These are phyloP conservation scores for Sistotremastrum suecicum DNA, from an alignment of 768 basidiomycete genomes.

Conservation along the genomic window DNA sequence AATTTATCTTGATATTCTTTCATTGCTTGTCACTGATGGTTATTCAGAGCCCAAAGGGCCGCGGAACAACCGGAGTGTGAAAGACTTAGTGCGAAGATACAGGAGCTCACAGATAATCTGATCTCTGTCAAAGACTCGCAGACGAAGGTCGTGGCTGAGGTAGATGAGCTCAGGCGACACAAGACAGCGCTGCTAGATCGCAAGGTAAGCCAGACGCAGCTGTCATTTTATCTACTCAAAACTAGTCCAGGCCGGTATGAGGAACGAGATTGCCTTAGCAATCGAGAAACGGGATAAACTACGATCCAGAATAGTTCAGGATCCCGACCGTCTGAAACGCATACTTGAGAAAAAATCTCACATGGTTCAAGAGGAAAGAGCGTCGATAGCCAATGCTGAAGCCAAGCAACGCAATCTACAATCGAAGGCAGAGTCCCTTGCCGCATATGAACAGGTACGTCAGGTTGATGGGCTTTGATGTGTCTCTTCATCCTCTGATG, in stretches of 20 bases:
- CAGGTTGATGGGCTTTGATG: not conserved
- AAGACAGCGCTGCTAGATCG: slow-evolving; percentile 48
- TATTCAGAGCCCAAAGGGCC: slow-evolving; percentile 40
- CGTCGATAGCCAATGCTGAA: slow-evolving; percentile 46
- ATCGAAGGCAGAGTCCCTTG: slow-evolving; percentile 53
- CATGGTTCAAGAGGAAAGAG: slow-evolving; percentile 58
- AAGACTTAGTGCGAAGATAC: slow-evolving; percentile 45
- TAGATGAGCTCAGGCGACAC: slow-evolving; percentile 60
- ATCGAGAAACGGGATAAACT: slow-evolving; percentile 50
- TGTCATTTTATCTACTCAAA: not conserved
- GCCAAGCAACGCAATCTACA: slow-evolving; percentile 67
- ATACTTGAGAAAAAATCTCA: slow-evolving; percentile 66
- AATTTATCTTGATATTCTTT: not conserved
- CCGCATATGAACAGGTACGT: slow-evolving; percentile 60
- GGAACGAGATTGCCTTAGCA: slow-evolving; percentile 42
- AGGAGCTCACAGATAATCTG: slow-evolving; percentile 45
- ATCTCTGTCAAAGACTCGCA: slow-evolving; percentile 58
- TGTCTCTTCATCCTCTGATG: not conserved
- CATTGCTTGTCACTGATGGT: not conserved
- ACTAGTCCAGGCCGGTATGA: slow-evolving; percentile 39
- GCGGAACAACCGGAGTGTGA: slow-evolving; percentile 59
- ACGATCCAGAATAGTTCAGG: slow-evolving; percentile 71
- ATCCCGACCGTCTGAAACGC: slow-evolving; percentile 78
- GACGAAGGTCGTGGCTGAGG: slow-evolving; percentile 40
- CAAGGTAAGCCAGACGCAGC: slow-evolving; percentile 28